Base-by-base conservation (phyloP, 106 monocot species). In the Allium sativum region DNA sequence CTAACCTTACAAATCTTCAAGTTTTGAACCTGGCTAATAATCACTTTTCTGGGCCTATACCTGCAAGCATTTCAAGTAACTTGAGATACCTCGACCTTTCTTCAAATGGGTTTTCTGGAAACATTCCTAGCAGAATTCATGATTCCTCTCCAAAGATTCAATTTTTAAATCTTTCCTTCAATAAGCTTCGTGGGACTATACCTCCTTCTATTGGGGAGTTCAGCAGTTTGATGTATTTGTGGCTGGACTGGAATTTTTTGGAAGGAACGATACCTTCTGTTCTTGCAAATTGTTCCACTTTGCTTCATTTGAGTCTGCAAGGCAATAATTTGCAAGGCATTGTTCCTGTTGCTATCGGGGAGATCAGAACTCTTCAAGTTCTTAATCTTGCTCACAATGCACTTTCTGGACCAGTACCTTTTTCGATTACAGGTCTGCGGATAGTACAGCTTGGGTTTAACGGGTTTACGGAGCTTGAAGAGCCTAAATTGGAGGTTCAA, bases 371-470 rank as follows among this genome's bases (percentile, higher is more conserved):
- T 8, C 72, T 72, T 10, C 64, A 72, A 64, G 64, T 72, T 7
- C 56, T 72, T 15, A 44, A 53, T 12, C 61, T 79, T 13, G 61
- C 70, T 3, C 64, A 69, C 65, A 79, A 79, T 54, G 42, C 20
- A 42, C 65, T 79, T 60, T 52, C 79, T 18, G 79, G 79, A 1
- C 41, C 56, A 1, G 63, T 79, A 7, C 79, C 79, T 0, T 15
- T 60, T 5, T 66, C 70, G 0, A 21, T 75, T 8, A 65, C 85
- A 59, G 72, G 42, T 70, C 8, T 53, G 12, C 62, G 82, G 53
- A 84, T 91, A 21, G 79, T 82, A 11, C 87, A 96, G 78, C 77
- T 96, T 11, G 90, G 70, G 9, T 80, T 76, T 56, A 96, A 96
- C 50, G 62, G 19, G 12, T 81, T 96, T 71, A 62, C 75, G 6